phyloP scores from a whole-genome alignment of 2,329 filamentous ascomycete species.

The Alternaria alternata region DNA sequence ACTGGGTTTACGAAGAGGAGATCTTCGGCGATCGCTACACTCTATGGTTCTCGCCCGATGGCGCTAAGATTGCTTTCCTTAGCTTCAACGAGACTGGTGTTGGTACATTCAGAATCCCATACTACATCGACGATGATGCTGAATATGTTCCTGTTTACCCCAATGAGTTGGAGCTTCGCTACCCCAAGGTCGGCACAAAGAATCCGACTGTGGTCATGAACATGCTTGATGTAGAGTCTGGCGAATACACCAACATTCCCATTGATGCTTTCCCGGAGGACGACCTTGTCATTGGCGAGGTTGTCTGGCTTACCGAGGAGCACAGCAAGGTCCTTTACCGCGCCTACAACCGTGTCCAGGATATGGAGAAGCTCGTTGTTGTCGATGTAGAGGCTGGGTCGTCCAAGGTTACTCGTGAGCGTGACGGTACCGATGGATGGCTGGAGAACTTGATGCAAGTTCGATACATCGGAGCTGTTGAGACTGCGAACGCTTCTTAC shows the following conservation, averaged over 20 bases:
- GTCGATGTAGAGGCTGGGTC: conserved; percentile 62
- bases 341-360: conserved; percentile 74
- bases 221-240: conserved; percentile 62
- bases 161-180: conserved; percentile 68
- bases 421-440: conserved; percentile 69
- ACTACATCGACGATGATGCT: conserved; percentile 68
- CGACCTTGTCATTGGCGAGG: conserved; percentile 72
- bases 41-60: conserved; percentile 67
- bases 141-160: conserved; percentile 67
- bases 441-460: conserved; percentile 67
- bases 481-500: conserved; percentile 45
- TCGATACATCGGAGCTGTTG: conserved; percentile 60
- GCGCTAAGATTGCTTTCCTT: conserved; percentile 62
- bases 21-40: conserved; percentile 62
- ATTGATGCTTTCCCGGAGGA: conserved; percentile 67
- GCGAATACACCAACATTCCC: conserved; percentile 56
- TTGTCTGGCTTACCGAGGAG: conserved; percentile 70
- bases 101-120: conserved; percentile 70
- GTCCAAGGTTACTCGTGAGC: conserved; percentile 61
- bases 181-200: conserved; percentile 73
- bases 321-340: conserved; percentile 70
- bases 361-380: conserved; percentile 68
- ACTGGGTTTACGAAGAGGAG: conserved; percentile 71
- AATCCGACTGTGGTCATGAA: conserved; percentile 72
- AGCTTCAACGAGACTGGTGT: conserved; percentile 73